Conservation (phyloP, 2,329 filamentous ascomycete species). For the Lecanosticta acicola region DNA sequence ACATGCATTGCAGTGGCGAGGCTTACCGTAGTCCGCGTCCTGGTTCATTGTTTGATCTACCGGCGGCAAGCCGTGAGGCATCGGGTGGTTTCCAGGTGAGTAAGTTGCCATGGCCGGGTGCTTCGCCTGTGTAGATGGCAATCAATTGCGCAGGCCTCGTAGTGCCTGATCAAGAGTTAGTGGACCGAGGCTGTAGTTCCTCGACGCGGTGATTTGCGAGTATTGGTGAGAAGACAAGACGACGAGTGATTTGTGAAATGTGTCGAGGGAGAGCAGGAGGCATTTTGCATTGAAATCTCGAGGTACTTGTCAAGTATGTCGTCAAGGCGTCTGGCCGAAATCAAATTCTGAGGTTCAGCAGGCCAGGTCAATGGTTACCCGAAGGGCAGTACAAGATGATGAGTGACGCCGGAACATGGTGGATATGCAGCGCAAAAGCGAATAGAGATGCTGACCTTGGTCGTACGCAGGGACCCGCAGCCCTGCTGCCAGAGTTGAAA, state of each 20-base stretch:
- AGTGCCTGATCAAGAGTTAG: not conserved
- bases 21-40: slow-evolving; percentile 16
- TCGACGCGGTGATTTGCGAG: slow-evolving; percentile 1
- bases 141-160: not conserved
- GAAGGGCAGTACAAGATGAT: slow-evolving; percentile 9
- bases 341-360: slow-evolving; percentile 17
- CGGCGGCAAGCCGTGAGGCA: slow-evolving; percentile 14
- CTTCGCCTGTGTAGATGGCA: not conserved
- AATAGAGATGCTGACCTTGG: slow-evolving; percentile 18
- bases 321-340: slow-evolving; percentile 9
- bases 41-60: slow-evolving; percentile 9
- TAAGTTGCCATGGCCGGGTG: slow-evolving; percentile 14
- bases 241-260: not conserved
- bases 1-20: not conserved
- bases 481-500: slow-evolving; percentile 15
- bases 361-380: slow-evolving; percentile 14
- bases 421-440: slow-evolving; percentile 7
- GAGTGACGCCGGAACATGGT: slow-evolving; percentile 11
- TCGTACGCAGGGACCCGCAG: slow-evolving; percentile 19
- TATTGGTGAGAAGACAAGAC: not conserved
- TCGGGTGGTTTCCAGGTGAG: slow-evolving; percentile 9
- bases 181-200: not conserved
- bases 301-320: slow-evolving; percentile 2
- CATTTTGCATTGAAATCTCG: slow-evolving; percentile 4
- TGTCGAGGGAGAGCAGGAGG: slow-evolving; percentile 1